Evolutionary conservation across 257 asterid genomes (phyloP).

Genomic region (Solanum arcanum): DNA sequence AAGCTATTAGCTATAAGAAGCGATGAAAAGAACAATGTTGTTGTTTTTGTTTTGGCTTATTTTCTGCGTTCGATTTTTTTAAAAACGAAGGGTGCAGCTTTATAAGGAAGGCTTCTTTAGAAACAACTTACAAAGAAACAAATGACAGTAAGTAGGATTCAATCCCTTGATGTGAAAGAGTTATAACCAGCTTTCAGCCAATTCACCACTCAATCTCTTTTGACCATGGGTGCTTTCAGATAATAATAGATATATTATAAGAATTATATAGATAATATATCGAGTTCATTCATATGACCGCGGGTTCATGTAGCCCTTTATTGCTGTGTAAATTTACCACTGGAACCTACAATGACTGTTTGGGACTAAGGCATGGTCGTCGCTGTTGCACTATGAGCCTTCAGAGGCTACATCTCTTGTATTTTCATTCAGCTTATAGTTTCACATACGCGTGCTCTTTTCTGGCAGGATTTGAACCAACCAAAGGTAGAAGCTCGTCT

Average conservation of each 20-base stretch:
- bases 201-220: not conserved
- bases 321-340: not conserved
- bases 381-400: not conserved
- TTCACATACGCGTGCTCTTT: not conserved
- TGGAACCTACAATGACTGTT: not conserved
- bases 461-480: conserved; percentile 64
- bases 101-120: not conserved
- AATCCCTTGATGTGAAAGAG: not conserved
- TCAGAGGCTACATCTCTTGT: not conserved
- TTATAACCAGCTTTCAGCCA: not conserved
- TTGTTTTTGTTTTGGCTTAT: not conserved
- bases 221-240: not conserved
- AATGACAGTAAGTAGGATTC: not conserved
- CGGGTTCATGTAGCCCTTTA: not conserved
- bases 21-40: not conserved
- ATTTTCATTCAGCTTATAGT: not conserved
- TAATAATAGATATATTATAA: not conserved
- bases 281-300: not conserved
- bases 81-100: not conserved
- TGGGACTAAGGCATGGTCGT: not conserved
- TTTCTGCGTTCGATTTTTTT: not conserved
- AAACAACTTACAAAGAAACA: not conserved
- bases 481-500: conserved; percentile 43
- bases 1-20: not conserved
- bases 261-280: not conserved